Evolutionary conservation across 441 rosid species (phyloP).

Genomic region (Pelargonium cotyledonis): DNA sequence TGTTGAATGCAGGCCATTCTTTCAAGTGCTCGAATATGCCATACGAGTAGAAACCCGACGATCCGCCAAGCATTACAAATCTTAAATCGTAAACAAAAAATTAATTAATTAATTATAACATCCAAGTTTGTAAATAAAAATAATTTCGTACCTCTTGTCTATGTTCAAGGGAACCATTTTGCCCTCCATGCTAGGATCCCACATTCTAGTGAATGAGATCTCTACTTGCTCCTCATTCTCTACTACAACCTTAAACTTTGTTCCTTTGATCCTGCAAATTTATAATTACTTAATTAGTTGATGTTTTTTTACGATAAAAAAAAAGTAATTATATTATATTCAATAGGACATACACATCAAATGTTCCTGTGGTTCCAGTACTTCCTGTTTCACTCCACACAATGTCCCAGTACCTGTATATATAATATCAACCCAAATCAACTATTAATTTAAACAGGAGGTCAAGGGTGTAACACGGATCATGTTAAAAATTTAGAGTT

Average conservation of each 20-base stretch:
- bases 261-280: conserved; percentile 59
- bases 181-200: conserved; percentile 44
- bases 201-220: conserved; percentile 62
- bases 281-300: no score
- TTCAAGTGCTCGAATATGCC: no score
- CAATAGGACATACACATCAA: conserved; percentile 46
- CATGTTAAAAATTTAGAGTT: no score
- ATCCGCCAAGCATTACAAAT: no score
- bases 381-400: conserved; percentile 63
- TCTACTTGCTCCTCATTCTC: conserved; percentile 63
- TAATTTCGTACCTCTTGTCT: conserved; percentile 94
- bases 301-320: no score
- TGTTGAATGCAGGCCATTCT: no score
- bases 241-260: conserved; percentile 45
- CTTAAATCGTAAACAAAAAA: no score
- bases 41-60: no score
- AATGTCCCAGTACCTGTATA: conserved; percentile 80
- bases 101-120: no score
- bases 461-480: neutral
- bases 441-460: neutral
- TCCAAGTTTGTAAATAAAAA: no score
- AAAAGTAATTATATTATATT: no score
- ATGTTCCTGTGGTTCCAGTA: conserved; percentile 43
- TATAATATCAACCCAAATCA: no score
- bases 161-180: conserved; percentile 61